Percentiles rank a stretch among this genome's conserved stretches.
These are phyloP conservation scores for Xylariales sp. DNA, from an alignment of 2,329 filamentous ascomycete genomes.

Conservation along the genomic window DNA sequence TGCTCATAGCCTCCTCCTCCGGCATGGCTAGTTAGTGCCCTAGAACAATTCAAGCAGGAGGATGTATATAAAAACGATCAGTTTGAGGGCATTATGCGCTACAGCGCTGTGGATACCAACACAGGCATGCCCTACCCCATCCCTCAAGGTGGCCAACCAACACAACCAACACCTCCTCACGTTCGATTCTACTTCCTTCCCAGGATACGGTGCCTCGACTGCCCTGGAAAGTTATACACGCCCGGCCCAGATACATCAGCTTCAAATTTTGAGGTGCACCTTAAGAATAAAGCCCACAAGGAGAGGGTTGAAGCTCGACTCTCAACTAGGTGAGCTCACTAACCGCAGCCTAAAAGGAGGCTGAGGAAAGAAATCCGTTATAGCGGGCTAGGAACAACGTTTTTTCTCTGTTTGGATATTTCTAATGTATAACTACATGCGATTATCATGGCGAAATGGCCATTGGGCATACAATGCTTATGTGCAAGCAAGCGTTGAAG, in stretches of 20 bases:
- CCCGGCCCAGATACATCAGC: conserved; percentile 86
- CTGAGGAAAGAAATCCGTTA: not conserved
- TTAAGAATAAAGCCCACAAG: conserved; percentile 85
- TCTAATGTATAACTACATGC: conserved; percentile 33
- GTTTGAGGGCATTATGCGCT: conserved; percentile 93
- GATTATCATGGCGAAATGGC: conserved; percentile 20
- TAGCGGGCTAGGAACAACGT: conserved; percentile 14
- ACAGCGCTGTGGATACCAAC: conserved; percentile 79
- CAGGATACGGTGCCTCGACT: conserved; percentile 90
- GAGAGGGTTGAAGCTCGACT: conserved; percentile 69
- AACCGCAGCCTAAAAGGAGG: not conserved
- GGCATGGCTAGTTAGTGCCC: conserved; percentile 81
- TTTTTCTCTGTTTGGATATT: conserved; percentile 28
- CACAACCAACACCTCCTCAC: conserved; percentile 67
- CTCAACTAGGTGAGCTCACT: conserved; percentile 28
- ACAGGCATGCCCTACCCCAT: conserved; percentile 73
- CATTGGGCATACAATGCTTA: conserved; percentile 16
- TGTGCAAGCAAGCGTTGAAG: conserved; percentile 35
- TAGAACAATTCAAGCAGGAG: conserved; percentile 75
- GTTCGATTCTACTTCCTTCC: conserved; percentile 87
- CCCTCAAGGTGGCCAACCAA: conserved; percentile 59
- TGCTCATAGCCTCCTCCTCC: conserved; percentile 78
- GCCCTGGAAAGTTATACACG: conserved; percentile 93
- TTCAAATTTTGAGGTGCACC: conserved; percentile 91
- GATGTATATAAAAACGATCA: conserved; percentile 78